A percentile compares a stretch with the other conserved stretches of the same genome.
Conservation (phyloP, 2,329 filamentous ascomycete species). For the Neodidymelliopsis sp. region DNA sequence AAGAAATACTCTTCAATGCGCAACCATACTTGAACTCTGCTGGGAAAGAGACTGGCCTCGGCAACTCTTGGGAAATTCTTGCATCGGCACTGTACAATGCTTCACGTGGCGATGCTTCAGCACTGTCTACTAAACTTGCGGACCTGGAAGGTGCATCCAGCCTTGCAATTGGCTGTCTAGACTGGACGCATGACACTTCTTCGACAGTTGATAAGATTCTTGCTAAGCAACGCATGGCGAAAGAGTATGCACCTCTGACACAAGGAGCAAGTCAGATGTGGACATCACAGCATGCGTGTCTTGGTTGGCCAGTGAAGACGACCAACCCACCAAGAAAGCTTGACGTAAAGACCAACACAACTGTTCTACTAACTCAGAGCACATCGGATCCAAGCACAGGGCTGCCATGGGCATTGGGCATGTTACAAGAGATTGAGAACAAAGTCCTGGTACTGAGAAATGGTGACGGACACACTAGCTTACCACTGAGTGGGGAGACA, state of each 20-base stretch:
- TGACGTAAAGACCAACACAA: constrained; percentile 30
- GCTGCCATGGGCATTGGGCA: constrained; percentile 36
- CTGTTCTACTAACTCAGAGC: constrained; percentile 52
- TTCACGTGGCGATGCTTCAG: constrained; percentile 48
- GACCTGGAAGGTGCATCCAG: constrained; percentile 31
- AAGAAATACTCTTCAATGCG: constrained; percentile 39
- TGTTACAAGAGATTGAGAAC: constrained; percentile 38
- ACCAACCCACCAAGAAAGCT: constrained; percentile 47
- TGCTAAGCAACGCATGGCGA: constrained; percentile 39
- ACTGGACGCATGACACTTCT: constrained; percentile 43
- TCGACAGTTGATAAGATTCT: constrained; percentile 28
- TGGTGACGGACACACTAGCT: constrained; percentile 53
- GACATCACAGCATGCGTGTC: constrained; percentile 47
- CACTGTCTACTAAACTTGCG: constrained; percentile 36
- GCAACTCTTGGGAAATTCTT: background rate
- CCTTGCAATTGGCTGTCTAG: constrained; percentile 50
- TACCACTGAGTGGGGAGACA: constrained; percentile 42
- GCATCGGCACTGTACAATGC: constrained; percentile 34
- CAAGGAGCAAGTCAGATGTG: constrained; percentile 47
- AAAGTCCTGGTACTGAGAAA: constrained; percentile 51
- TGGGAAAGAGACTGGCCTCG: background rate
- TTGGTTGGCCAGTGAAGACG: constrained; percentile 51
- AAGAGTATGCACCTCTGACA: constrained; percentile 46
- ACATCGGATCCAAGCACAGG: constrained; percentile 53
- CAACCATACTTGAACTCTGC: constrained; percentile 9